phyloP scores from a whole-genome alignment of 768 basidiomycete genomes.

The Leccinum fibrillosum region DNA sequence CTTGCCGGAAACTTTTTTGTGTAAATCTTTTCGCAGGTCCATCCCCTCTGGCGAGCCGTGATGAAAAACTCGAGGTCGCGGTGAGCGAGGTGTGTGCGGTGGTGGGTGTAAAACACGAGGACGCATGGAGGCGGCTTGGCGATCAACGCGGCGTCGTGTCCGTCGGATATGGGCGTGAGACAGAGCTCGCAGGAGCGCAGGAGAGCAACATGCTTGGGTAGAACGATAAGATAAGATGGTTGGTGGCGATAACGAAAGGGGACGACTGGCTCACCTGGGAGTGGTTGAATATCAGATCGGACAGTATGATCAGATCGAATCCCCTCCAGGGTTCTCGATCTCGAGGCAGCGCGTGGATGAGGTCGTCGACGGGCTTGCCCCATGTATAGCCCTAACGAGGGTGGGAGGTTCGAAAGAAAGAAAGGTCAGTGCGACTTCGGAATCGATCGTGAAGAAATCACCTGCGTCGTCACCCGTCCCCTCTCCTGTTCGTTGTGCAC shows the following conservation, averaged over 20 bases:
- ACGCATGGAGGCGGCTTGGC: slow-evolving; percentile 37
- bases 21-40: slow-evolving; percentile 70
- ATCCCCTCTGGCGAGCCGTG: slow-evolving; percentile 58
- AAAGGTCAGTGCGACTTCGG: background rate
- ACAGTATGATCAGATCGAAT: slow-evolving; percentile 84
- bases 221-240: background rate
- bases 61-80: slow-evolving; percentile 82
- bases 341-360: slow-evolving; percentile 28
- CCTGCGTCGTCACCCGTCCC: slow-evolving; percentile 31
- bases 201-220: slow-evolving; percentile 71
- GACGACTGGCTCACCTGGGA: slow-evolving; percentile 60
- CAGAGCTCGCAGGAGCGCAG: slow-evolving; percentile 65
- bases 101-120: slow-evolving; percentile 88
- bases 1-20: slow-evolving; percentile 61
- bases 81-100: slow-evolving; percentile 78
- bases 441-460: slow-evolving; percentile 21
- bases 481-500: slow-evolving; percentile 27
- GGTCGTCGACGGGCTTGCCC: slow-evolving; percentile 52
- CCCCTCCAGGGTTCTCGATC: slow-evolving; percentile 20
- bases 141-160: slow-evolving; percentile 6
- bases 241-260: background rate
- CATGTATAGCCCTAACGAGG: slow-evolving; percentile 76
- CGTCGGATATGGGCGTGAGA: slow-evolving; percentile 22
- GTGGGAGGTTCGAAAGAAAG: too few relatives aligned
- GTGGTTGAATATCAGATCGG: slow-evolving; percentile 93